Evolutionary conservation across 371 early-diverging fungal genomes (phyloP).

Genomic region (Dinochytrium kinnereticum): DNA sequence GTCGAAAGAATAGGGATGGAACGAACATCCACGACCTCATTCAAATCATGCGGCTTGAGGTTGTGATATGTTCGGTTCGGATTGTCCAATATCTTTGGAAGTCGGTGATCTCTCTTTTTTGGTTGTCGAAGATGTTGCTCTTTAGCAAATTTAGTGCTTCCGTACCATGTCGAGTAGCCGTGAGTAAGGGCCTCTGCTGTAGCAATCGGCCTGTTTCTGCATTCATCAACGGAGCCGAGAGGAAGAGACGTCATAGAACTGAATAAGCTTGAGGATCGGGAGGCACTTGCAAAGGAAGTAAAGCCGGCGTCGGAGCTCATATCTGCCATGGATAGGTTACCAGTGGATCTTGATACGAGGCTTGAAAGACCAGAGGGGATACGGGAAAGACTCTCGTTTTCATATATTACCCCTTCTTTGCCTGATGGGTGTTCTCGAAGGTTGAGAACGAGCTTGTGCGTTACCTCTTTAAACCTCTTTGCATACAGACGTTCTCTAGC

Average conservation of each 20-base stretch:
- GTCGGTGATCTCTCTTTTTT: neutral
- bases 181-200: constrained; percentile 31
- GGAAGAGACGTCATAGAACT: neutral
- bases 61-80: constrained; percentile 29
- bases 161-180: constrained; percentile 46
- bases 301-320: neutral
- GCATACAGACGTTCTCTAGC: neutral
- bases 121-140: neutral
- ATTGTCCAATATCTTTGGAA: neutral
- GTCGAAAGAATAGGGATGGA: constrained; percentile 2
- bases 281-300: neutral
- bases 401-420: neutral
- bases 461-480: constrained; percentile 15
- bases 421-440: neutral
- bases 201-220: neutral
- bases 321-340: neutral
- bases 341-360: neutral
- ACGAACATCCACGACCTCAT: constrained; percentile 20
- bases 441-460: constrained; percentile 1
- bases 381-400: neutral
- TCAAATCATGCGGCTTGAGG: constrained; percentile 34
- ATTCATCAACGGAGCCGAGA: neutral
- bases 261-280: neutral
- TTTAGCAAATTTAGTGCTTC: constrained; percentile 35
- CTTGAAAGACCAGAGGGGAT: constrained; percentile 1